Conservation (phyloP, 257 asterid species). For the Buddleja alternifolia region DNA sequence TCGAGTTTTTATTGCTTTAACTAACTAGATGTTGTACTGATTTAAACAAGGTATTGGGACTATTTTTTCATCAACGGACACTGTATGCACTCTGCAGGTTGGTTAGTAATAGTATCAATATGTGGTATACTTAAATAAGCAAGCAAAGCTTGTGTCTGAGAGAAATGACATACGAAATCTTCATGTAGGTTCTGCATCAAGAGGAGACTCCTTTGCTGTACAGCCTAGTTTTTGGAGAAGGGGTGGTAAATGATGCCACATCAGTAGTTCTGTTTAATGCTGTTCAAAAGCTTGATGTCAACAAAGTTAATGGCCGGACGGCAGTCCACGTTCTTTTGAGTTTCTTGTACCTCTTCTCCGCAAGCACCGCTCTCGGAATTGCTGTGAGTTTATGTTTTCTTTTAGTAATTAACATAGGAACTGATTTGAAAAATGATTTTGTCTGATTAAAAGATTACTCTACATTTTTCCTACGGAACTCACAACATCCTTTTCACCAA, state of each 20-base stretch:
- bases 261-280: constrained; percentile 95
- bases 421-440: background rate
- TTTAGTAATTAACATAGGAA: background rate
- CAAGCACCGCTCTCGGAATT: constrained; percentile 90
- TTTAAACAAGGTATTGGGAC: constrained; percentile 66
- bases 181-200: constrained; percentile 80
- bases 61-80: constrained; percentile 91
- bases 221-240: constrained; percentile 97
- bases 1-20: background rate
- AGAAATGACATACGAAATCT: background rate
- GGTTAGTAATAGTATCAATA: constrained; percentile 9
- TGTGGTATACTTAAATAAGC: constrained; percentile 20
- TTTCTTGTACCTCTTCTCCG: constrained; percentile 81
- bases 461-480: background rate
- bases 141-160: constrained; percentile 7
- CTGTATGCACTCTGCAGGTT: constrained; percentile 97
- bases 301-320: constrained; percentile 64
- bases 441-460: background rate
- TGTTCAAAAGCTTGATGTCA: constrained; percentile 79
- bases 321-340: constrained; percentile 56
- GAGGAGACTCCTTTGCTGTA: constrained; percentile 91
- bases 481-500: background rate
- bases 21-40: constrained; percentile 24
- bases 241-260: constrained; percentile 97
- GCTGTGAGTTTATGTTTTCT: constrained; percentile 55